Evolutionary conservation across 306 rosid genomes (phyloP).

Genomic region (Carpinus fangiana): DNA sequence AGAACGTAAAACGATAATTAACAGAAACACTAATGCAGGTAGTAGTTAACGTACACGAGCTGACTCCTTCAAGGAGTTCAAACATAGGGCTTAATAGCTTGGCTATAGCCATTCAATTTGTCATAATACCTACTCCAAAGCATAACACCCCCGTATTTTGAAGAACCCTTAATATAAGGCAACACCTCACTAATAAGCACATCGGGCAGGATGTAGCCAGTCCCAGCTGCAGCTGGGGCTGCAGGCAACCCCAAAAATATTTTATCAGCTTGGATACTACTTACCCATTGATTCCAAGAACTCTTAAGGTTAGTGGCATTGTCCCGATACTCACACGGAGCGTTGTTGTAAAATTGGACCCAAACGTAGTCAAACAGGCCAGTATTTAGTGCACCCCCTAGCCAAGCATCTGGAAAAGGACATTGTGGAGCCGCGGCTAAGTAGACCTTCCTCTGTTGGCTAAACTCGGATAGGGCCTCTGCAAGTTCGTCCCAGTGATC

Average conservation of each 20-base stretch:
- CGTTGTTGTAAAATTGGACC: slow-evolving; percentile 30
- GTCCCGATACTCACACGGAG: slow-evolving; percentile 11
- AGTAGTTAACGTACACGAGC: no score
- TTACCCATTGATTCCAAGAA: slow-evolving; percentile 16
- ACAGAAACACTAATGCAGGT: no score
- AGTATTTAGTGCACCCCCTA: slow-evolving; percentile 1
- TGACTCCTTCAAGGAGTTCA: no score
- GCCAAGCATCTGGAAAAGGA: slow-evolving; percentile 17
- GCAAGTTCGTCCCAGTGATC: slow-evolving; percentile 2
- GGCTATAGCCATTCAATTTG: no score
- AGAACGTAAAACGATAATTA: no score
- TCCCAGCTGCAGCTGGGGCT: neutral
- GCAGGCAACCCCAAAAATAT: slow-evolving; percentile 23
- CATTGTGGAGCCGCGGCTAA: slow-evolving; percentile 39
- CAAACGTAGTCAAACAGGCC: slow-evolving; percentile 20
- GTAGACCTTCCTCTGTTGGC: slow-evolving; percentile 20
- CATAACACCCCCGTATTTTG: slow-evolving; percentile 3
- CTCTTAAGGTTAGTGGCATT: slow-evolving; percentile 16
- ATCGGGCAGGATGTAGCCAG: slow-evolving; percentile 14
- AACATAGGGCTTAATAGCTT: no score
- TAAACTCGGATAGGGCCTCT: neutral
- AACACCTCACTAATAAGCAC: neutral
- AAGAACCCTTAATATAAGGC: neutral
- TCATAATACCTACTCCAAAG: no score
- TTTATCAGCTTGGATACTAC: slow-evolving; percentile 22